Conservation (phyloP, 805 yeast species). For the Hanseniaspora taiwanica region DNA sequence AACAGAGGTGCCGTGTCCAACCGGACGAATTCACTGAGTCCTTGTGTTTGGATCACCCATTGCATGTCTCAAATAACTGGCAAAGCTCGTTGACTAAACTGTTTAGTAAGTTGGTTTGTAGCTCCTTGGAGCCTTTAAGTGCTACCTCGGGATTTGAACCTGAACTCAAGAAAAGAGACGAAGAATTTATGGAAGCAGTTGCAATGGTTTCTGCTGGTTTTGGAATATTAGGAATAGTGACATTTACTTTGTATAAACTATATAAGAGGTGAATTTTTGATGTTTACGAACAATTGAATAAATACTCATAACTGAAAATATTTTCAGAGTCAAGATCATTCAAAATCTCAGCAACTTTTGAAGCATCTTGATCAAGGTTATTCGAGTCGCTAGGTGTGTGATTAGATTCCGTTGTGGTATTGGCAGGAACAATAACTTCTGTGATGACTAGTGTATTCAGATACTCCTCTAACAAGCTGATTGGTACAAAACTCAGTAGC, state of each 20-base stretch:
- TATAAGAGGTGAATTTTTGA: constrained; percentile 6
- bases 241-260: constrained; percentile 50
- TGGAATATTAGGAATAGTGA: constrained; percentile 47
- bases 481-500: not conserved
- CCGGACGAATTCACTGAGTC: constrained; percentile 77
- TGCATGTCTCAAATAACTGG: constrained; percentile 89
- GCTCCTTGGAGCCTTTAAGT: constrained; percentile 63
- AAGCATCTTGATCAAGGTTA: too few relatives aligned
- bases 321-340: not conserved
- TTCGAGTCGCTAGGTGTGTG: too few relatives aligned
- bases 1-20: constrained; percentile 71
- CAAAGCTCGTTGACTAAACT: constrained; percentile 72
- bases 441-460: not conserved
- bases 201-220: constrained; percentile 59
- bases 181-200: constrained; percentile 35
- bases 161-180: constrained; percentile 40
- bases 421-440: not conserved
- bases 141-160: constrained; percentile 72
- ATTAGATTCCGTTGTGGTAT: not conserved
- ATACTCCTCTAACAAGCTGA: not conserved
- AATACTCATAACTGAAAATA: not conserved
- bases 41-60: constrained; percentile 59
- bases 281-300: not conserved
- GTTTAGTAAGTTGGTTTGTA: constrained; percentile 76
- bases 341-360: not conserved